Base-by-base conservation (phyloP, 768 basidiomycete genomes). In the Phanerochaete sordida region DNA sequence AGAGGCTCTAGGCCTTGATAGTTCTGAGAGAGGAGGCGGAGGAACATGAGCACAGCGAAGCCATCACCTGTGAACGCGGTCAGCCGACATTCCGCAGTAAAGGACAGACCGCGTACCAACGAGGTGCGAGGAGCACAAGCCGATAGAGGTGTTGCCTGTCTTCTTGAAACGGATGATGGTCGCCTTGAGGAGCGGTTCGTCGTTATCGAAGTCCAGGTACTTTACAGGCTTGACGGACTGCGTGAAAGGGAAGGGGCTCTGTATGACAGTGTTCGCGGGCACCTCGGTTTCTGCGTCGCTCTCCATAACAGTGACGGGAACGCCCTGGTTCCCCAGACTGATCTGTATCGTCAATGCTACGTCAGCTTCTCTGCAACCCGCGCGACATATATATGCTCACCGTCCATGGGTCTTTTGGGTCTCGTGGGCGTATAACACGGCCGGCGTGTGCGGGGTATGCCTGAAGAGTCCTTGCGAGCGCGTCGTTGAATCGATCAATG, bases 1-100 rank as follows among this genome's bases (percentile, higher is more conserved):
- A 62, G 39, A 6, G 61, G 49, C 6, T 35, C 31, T 0, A 65
- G 61, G 26, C 64, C 64, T 46, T 62, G 64, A 39, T 65, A 65
- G 49, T 44, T 55, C 35, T 62, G 61, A 11, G 64, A 65, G 15
- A 65, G 53, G 12, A 65, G 57, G 37, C 64, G 60, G 8, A 48
- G 23, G 49, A 65, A 62, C 6, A 27, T 30, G 12, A 49, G 30
- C 16, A 59, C 27, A 15, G 37, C 30, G 47, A 47, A 55, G 15
- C 61, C 60, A 28, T 65, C 64, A 24, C 61, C 64, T 65, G n/a
- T n/a, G n/a, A n/a, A n/a, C n/a, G n/a, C n/a, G n/a, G n/a, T n/a
- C n/a, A n/a, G n/a, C n/a, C n/a, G n/a, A n/a, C n/a, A n/a, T n/a
- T n/a, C n/a, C n/a, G n/a, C n/a, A n/a, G n/a, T n/a, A n/a, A n/a